These are phyloP conservation scores for Stenogyne calaminthoides DNA, from an alignment of 305 asterid genomes.

Conservation along the genomic window DNA sequence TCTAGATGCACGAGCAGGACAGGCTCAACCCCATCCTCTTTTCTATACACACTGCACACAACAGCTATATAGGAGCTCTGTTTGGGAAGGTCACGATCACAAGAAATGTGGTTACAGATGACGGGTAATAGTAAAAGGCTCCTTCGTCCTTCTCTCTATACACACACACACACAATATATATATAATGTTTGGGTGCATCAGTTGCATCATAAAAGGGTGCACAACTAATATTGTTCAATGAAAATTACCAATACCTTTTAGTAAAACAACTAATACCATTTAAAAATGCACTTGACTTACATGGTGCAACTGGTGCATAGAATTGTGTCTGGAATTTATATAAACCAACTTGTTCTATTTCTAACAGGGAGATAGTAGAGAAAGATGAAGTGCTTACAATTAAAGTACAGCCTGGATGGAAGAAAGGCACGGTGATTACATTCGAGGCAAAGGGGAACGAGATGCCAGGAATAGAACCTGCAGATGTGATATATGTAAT, in stretches of 20 bases:
- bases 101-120: slow-evolving; percentile 46
- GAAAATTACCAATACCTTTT: no score
- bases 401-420: slow-evolving; percentile 84
- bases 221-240: no score
- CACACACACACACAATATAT: no score
- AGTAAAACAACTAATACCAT: no score
- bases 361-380: slow-evolving; percentile 48
- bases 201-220: no score
- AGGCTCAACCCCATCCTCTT: slow-evolving; percentile 52
- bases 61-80: slow-evolving; percentile 86
- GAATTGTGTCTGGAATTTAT: no score
- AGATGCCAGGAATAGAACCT: slow-evolving; percentile 47
- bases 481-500: slow-evolving; percentile 57
- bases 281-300: no score
- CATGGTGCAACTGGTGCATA: no score
- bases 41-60: slow-evolving; percentile 73
- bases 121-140: slow-evolving; percentile 43
- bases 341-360: not conserved
- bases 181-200: no score
- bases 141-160: not conserved
- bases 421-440: slow-evolving; percentile 65
- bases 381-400: slow-evolving; percentile 58
- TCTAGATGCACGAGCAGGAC: slow-evolving; percentile 44
- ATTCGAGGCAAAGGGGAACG: slow-evolving; percentile 70
- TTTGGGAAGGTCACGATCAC: slow-evolving; percentile 60